These are phyloP conservation scores for Halophytophthora polymorphica DNA, from an alignment of 352 stramenopile genomes.

Conservation along the genomic window DNA sequence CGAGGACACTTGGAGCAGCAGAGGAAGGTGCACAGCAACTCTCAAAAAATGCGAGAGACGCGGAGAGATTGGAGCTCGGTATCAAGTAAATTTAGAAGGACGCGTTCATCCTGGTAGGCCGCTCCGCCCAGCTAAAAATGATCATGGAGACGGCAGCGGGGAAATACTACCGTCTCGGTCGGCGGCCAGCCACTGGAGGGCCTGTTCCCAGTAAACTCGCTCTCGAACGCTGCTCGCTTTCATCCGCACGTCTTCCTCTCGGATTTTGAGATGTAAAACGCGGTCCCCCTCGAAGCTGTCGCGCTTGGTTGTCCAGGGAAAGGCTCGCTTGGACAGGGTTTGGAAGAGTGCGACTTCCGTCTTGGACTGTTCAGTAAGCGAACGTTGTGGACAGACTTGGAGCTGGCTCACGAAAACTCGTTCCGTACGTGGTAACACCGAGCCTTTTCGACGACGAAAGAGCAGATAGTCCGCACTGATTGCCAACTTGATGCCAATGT, in stretches of 20 bases:
- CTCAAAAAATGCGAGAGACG: background rate
- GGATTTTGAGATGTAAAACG: slow-evolving; percentile 38
- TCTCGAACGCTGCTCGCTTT: slow-evolving; percentile 29
- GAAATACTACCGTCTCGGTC: slow-evolving; percentile 4
- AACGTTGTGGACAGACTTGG: slow-evolving; percentile 27
- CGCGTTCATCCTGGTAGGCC: slow-evolving; percentile 9
- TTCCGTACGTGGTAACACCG: slow-evolving; percentile 20
- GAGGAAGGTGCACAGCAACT: background rate
- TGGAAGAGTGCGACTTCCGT: background rate
- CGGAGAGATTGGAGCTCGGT: background rate
- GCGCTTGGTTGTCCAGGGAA: slow-evolving; percentile 8
- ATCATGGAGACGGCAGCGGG: background rate
- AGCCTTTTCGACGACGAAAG: slow-evolving; percentile 27
- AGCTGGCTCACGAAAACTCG: slow-evolving; percentile 45
- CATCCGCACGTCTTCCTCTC: slow-evolving; percentile 32
- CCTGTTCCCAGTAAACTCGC: slow-evolving; percentile 36
- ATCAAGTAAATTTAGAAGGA: slow-evolving; percentile 19
- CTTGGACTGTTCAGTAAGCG: slow-evolving; percentile 1
- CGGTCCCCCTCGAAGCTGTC: slow-evolving; percentile 25
- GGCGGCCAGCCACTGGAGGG: slow-evolving; percentile 37
- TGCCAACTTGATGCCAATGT: slow-evolving; percentile 29
- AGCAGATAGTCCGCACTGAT: slow-evolving; percentile 38
- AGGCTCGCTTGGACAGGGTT: slow-evolving; percentile 15
- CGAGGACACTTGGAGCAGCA: background rate
- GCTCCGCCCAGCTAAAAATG: slow-evolving; percentile 1